Conservation (phyloP, 2,329 filamentous ascomycete species). For the Rhynchosporium graminicola region DNA sequence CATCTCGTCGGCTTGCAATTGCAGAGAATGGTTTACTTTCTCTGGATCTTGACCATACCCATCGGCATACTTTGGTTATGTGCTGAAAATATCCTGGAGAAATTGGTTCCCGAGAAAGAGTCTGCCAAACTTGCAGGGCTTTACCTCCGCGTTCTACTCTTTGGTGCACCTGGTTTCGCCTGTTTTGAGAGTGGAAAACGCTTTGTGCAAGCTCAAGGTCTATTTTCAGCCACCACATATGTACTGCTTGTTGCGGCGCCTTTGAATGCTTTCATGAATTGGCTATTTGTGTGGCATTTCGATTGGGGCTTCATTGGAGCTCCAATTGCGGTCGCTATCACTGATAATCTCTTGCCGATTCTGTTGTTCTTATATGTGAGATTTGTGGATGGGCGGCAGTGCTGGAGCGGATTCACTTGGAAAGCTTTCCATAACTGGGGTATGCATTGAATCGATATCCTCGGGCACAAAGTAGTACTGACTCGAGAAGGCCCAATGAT, state of each 20-base stretch:
- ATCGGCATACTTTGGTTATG: slow-evolving; percentile 72
- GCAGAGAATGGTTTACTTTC: slow-evolving; percentile 78
- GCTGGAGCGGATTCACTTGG: slow-evolving; percentile 78
- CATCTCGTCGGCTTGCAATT: slow-evolving; percentile 84
- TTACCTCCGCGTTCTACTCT: slow-evolving; percentile 70
- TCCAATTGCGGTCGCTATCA: slow-evolving; percentile 74
- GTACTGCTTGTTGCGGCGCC: slow-evolving; percentile 76
- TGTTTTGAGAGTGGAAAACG: slow-evolving; percentile 76
- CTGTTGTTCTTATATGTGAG: slow-evolving; percentile 74
- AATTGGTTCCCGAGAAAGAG: slow-evolving; percentile 69
- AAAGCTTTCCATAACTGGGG: slow-evolving; percentile 73
- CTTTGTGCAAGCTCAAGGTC: slow-evolving; percentile 79
- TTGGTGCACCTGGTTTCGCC: slow-evolving; percentile 74
- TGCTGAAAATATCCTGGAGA: slow-evolving; percentile 63
- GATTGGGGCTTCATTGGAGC: slow-evolving; percentile 75
- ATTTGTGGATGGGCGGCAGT: slow-evolving; percentile 70
- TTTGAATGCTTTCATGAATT: slow-evolving; percentile 76
- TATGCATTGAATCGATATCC: slow-evolving; percentile 18
- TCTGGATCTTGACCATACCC: slow-evolving; percentile 70
- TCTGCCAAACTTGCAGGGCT: slow-evolving; percentile 71
- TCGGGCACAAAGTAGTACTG: slow-evolving; percentile 17
- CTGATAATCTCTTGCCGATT: slow-evolving; percentile 72
- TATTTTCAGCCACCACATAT: slow-evolving; percentile 79
- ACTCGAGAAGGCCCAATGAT: slow-evolving; percentile 67
- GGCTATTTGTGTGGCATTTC: slow-evolving; percentile 73